Evolutionary conservation across 176 grass and related monocot species (phyloP).

Genomic region (Pontederia crassipes): DNA sequence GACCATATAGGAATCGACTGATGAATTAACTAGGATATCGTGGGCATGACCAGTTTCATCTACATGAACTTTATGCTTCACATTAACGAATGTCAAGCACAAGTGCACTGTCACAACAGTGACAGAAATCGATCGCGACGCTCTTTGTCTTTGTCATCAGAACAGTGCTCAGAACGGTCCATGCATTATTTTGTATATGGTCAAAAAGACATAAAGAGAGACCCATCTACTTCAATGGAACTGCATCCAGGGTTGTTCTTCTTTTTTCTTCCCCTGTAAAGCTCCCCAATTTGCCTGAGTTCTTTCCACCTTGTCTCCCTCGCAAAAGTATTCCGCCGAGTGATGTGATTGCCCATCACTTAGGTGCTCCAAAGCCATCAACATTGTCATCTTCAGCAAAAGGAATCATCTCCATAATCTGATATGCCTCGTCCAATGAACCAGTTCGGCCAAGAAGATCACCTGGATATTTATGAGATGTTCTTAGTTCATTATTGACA

Average conservation of each 20-base stretch:
- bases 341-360: slow-evolving; percentile 10
- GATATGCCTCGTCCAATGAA: not conserved
- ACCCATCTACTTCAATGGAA: not conserved
- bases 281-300: not conserved
- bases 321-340: slow-evolving; percentile 12
- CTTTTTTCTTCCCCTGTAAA: not conserved
- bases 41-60: no score
- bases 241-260: slow-evolving; percentile 6
- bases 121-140: no score
- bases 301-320: slow-evolving; percentile 5
- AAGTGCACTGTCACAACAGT: no score
- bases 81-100: no score
- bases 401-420: slow-evolving; percentile 4
- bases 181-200: not conserved
- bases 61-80: no score
- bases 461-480: slow-evolving; percentile 1
- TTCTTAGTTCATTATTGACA: not conserved
- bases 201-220: slow-evolving; percentile 6
- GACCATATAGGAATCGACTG: no score
- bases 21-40: no score
- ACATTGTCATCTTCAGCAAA: slow-evolving; percentile 6
- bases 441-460: slow-evolving; percentile 16
- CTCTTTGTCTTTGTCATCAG: no score
- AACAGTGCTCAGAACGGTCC: not conserved
- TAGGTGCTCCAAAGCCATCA: not conserved